Conservation (phyloP, 2,329 filamentous ascomycete species). For the Penicillium sp. region DNA sequence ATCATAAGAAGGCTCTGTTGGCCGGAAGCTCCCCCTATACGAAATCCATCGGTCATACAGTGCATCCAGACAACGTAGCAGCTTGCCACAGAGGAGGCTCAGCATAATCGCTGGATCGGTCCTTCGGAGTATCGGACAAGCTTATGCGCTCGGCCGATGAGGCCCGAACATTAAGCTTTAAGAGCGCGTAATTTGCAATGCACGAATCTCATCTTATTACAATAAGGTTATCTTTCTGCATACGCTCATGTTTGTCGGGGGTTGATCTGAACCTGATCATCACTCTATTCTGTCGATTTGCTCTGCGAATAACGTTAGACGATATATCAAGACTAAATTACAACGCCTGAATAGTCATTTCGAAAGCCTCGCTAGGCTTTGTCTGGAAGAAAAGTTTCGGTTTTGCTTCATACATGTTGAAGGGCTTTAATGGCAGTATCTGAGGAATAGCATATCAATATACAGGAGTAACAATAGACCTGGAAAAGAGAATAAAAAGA, state of each 20-base stretch:
- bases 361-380: background rate
- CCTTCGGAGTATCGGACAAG: background rate
- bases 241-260: too few relatives aligned
- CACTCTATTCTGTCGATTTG: too few relatives aligned
- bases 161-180: background rate
- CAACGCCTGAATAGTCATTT: background rate
- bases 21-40: background rate
- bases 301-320: background rate
- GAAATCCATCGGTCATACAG: background rate
- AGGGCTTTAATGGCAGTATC: too few relatives aligned
- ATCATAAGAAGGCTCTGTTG: background rate
- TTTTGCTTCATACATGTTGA: background rate
- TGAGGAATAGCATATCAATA: background rate
- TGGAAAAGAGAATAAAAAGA: background rate
- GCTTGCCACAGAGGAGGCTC: background rate
- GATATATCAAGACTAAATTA: background rate
- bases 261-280: too few relatives aligned
- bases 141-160: slow-evolving; percentile 1
- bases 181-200: background rate
- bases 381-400: background rate
- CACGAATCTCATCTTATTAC: background rate
- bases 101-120: background rate
- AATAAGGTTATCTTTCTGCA: too few relatives aligned
- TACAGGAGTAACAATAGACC: background rate
- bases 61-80: background rate